A percentile compares a stretch with the other conserved stretches of the same genome.
Evolutionary conservation across 352 stramenopile species (phyloP).

Genomic region (Globisporangium viniferum): DNA sequence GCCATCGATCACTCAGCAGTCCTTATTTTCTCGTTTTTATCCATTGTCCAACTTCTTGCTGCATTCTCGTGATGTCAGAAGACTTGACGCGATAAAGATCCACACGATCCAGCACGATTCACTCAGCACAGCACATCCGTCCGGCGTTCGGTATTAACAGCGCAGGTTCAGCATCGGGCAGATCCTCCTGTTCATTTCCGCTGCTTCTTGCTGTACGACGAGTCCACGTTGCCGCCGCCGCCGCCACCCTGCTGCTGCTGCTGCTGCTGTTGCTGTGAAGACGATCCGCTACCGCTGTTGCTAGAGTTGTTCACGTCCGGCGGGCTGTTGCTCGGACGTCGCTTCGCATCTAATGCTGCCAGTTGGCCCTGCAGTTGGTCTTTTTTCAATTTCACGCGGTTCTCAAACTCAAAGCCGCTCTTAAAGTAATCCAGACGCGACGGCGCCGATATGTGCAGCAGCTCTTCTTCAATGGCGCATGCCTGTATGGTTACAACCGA

Average conservation of each 20-base stretch:
- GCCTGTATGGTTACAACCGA: conserved; percentile 41
- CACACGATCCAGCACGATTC: neutral
- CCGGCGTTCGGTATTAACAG: neutral
- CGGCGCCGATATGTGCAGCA: conserved; percentile 86
- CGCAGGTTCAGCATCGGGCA: neutral
- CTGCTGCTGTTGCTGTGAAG: conserved; percentile 14
- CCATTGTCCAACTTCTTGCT: neutral
- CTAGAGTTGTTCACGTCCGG: conserved; percentile 24
- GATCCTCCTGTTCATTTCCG: conserved; percentile 33
- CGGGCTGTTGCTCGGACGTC: conserved; percentile 42
- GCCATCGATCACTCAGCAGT: neutral
- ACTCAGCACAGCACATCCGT: neutral
- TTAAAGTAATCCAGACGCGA: conserved; percentile 90
- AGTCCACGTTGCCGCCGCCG: conserved; percentile 17
- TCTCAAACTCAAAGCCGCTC: conserved; percentile 89
- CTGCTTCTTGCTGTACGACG: conserved; percentile 53
- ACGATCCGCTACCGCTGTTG: conserved; percentile 32
- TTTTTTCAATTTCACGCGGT: conserved; percentile 88
- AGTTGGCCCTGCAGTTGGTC: conserved; percentile 85
- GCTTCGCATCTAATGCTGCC: conserved; percentile 75
- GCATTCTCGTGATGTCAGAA: neutral
- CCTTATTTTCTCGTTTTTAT: conserved; percentile 10
- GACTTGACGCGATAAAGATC: neutral
- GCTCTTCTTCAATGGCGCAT: conserved; percentile 86
- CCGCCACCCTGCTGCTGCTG: conserved; percentile 4